Base-by-base conservation (phyloP, 2,329 filamentous ascomycete species). In the Mollisia scopiformis region DNA sequence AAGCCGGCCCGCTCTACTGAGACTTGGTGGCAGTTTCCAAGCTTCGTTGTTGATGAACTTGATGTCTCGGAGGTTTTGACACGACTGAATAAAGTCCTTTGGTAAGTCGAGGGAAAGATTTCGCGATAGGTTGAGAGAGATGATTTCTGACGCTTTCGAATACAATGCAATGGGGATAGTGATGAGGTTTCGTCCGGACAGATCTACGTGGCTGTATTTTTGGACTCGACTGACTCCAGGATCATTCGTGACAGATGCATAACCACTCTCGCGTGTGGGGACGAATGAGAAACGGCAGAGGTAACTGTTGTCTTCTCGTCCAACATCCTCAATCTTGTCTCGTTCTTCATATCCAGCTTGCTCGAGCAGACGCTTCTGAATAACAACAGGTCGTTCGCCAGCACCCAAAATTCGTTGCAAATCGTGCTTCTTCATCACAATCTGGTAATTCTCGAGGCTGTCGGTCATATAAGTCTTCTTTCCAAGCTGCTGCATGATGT, bases 31-130 rank as follows among this genome's bases (percentile, higher is more conserved):
- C 25, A 99, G 79, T 70, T 89, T 89, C 75, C 91, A 88, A 2
- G 93, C 92, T 75, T 99, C 95, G 70, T 98, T 98, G 72, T 93
- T 94, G 68, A 91, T 93, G 76, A 90, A 99, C 72, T 96, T 97
- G 81, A 99, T 95, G 74, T 99, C 95, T 54, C 94, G 88, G 21
- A 99, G 80, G 71, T 94, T 93, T 68, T 89, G 88, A 77, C 95
- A 99, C 28, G 92, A 91, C 74, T 96, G 92, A 58, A 99, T 93
- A 73, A 99, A 99, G 75, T 99, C 95, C 72, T 93, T 92, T 0
- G 95, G 95, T 14, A 99, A 88, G 69, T 97, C 92, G 28, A 99
- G 82, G 0, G 93, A 95, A 47, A 98, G 79, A 69, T 99, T 99
- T 37, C 92, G 87, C 1, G 95, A 98, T 10, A 99, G 81, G 72